Percentiles rank a stretch among this genome's conserved stretches.
Conservation (phyloP, 805 yeast species). For the Sugiyamaella lignohabitans region DNA sequence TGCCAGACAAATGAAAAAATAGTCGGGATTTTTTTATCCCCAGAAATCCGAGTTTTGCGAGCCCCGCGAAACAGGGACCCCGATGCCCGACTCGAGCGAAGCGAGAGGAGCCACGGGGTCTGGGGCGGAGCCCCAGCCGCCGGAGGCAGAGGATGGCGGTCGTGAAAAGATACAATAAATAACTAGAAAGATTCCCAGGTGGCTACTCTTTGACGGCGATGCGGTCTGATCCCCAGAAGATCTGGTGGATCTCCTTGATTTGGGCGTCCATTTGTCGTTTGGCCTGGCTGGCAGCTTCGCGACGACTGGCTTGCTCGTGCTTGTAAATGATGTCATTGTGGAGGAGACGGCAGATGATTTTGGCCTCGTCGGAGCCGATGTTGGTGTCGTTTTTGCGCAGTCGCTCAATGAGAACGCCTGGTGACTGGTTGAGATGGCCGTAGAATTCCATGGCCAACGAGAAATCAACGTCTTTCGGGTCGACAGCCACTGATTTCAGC, state of each 20-base stretch:
- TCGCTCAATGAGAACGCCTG: slow-evolving; percentile 41
- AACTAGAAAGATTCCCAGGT: not conserved
- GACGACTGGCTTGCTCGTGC: slow-evolving; percentile 20
- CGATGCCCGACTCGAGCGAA: too few species aligned
- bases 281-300: slow-evolving; percentile 21
- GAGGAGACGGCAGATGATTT: slow-evolving; percentile 48
- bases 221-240: slow-evolving; percentile 19
- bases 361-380: slow-evolving; percentile 41
- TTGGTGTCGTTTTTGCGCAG: slow-evolving; percentile 32
- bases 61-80: too few species aligned
- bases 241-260: slow-evolving; percentile 17
- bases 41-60: too few species aligned
- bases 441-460: slow-evolving; percentile 48
- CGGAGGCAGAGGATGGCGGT: too few species aligned
- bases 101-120: too few species aligned
- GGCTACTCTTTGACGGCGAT: not conserved
- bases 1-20: too few species aligned
- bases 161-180: too few species aligned
- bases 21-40: too few species aligned
- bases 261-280: slow-evolving; percentile 16
- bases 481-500: slow-evolving; percentile 49
- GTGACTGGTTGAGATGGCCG: slow-evolving; percentile 45
- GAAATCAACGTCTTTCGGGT: slow-evolving; percentile 51
- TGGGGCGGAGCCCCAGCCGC: too few species aligned
- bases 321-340: slow-evolving; percentile 34